phyloP scores from a whole-genome alignment of 2,329 filamentous ascomycete species.

The Ophiosphaerella korrae region DNA sequence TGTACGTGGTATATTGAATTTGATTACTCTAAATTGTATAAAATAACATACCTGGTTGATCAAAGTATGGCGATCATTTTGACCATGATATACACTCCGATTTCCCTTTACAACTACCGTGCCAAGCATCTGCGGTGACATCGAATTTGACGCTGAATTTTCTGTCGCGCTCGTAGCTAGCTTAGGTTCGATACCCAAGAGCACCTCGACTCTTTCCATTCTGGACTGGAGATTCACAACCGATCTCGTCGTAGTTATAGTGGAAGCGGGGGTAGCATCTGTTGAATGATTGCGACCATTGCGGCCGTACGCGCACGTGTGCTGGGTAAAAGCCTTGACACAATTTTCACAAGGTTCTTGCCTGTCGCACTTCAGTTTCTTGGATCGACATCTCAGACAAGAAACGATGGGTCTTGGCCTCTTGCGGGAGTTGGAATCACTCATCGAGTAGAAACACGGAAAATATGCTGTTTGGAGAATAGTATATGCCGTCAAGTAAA shows the following conservation, averaged over 20 bases:
- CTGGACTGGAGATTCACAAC: slow-evolving; percentile 24
- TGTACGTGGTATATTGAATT: too few relatives aligned
- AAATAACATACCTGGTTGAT: slow-evolving; percentile 24
- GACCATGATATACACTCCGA: slow-evolving; percentile 23
- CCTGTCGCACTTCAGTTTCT: slow-evolving; percentile 36
- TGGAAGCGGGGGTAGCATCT: not conserved
- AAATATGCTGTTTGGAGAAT: too few relatives aligned
- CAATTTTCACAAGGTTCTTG: slow-evolving; percentile 31
- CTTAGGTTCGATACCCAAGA: slow-evolving; percentile 11
- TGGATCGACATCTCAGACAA: slow-evolving; percentile 31
- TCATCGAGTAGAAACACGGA: not conserved
- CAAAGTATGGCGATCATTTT: slow-evolving; percentile 25
- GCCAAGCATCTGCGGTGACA: slow-evolving; percentile 13
- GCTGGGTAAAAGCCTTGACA: slow-evolving; percentile 19
- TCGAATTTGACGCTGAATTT: not conserved
- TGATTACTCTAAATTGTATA: too few relatives aligned
- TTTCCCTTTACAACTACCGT: slow-evolving; percentile 25
- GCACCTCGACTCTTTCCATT: slow-evolving; percentile 25
- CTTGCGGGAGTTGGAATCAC: not conserved
- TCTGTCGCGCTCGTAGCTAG: not conserved
- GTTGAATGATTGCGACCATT: not conserved
- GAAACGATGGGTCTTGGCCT: slow-evolving; percentile 7
- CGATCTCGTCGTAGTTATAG: not conserved
- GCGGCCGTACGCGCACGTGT: slow-evolving; percentile 22
- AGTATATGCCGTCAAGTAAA: too few relatives aligned